Evolutionary conservation across 257 asterid species (phyloP), one percentile per base, ranked within the genome.

Genomic region (Forsythia viridissima): DNA sequence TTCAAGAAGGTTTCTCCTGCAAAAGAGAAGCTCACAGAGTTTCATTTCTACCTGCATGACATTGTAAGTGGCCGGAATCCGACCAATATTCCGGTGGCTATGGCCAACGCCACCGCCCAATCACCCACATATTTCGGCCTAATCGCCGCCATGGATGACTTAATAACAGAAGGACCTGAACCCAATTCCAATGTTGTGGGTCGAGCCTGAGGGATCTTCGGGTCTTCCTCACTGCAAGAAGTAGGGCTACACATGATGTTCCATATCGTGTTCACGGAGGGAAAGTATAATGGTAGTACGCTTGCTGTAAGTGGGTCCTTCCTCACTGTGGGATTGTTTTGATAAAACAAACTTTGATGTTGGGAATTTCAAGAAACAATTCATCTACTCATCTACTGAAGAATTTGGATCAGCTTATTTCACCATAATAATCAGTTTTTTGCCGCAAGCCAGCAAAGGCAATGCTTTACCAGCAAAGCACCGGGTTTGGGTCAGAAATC

Each of bases 151-250:
- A 34, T 79, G 15, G 82, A 78, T 18, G 77, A 78, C 44, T 65
- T 46, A n/a, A 6, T 78, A 46, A 78, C 68, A n/a, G 42, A 59
- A 15, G 66, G 72, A 3, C 82, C 82, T n/a, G 41, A 59, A 1
- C 67, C 72, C 5, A 1, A 16, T 0, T 78, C 73, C 7, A 46
- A 43, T 24, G 24, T 34, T 18, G 10, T 78, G 44, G 81, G 81
- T 12, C 44, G 51, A 40, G 73, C 77, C 0, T 38, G 44, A 11
- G 77, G 82, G 9, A 43, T 72, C 7, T 11, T 42, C n/a, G n/a
- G n/a, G 13, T 43, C 20, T 5, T 46, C 73, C 20, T 75, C 73
- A 16, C 63, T 42, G n/a, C 51, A 55, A 5, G 73, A 34, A 44
- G 15, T 37, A 1, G 65, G 67, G 12, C 1, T 57, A 5, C 72